These are phyloP conservation scores for Fusarium nurragi DNA, from an alignment of 2,329 filamentous ascomycete species.

Conservation along the genomic window DNA sequence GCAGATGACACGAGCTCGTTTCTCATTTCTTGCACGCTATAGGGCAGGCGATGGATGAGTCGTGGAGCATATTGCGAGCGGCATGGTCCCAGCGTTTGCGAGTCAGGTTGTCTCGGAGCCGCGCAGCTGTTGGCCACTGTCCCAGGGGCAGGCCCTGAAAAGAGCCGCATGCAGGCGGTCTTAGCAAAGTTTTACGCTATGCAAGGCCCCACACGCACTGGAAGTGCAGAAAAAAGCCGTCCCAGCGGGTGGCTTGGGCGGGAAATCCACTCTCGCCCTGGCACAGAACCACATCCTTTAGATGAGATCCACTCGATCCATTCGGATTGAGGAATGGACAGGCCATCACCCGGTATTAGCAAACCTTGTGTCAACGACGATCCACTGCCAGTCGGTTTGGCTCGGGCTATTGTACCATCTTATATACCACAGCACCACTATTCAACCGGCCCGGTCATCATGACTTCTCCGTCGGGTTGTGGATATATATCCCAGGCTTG, in stretches of 20 bases:
- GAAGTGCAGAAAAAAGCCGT: no score
- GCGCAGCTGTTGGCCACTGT: constrained; percentile 3
- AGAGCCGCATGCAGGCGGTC: constrained; percentile 37
- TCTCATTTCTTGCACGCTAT: background rate
- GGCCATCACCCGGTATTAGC: constrained; percentile 37
- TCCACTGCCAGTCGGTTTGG: constrained; percentile 35
- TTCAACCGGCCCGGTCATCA: constrained; percentile 16
- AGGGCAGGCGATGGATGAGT: constrained; percentile 12
- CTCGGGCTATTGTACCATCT: constrained; percentile 16
- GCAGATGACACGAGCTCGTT: background rate
- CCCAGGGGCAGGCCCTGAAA: constrained; percentile 7
- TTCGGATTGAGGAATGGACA: constrained; percentile 30
- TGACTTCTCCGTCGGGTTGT: constrained; percentile 25
- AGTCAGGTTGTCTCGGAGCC: constrained; percentile 9
- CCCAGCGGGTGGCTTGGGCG: constrained; percentile 33
- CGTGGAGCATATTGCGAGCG: constrained; percentile 25
- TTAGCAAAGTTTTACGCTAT: constrained; percentile 36
- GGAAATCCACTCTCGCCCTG: constrained; percentile 17
- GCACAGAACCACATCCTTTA: constrained; percentile 31
- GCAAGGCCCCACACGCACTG: constrained; percentile 12
- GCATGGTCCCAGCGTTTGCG: constrained; percentile 18
- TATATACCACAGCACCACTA: background rate
- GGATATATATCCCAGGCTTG: constrained; percentile 25
- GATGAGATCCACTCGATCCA: constrained; percentile 43
- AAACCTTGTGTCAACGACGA: constrained; percentile 46